These are phyloP conservation scores for Hypericum perforatum DNA, from an alignment of 345 rosid species.

Conservation along the genomic window DNA sequence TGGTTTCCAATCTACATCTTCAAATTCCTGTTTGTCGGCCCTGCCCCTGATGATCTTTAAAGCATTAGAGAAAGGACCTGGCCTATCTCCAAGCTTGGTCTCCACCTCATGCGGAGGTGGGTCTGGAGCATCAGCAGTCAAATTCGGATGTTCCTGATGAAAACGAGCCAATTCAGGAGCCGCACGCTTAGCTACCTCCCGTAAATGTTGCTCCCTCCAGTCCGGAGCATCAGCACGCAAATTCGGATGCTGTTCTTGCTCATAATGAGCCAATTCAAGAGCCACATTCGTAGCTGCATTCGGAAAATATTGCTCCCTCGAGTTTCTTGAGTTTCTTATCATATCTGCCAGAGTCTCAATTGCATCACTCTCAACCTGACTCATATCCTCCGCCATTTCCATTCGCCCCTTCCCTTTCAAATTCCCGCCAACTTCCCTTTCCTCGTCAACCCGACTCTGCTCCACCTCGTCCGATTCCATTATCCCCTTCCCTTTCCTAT, in stretches of 20 bases:
- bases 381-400: too few species aligned
- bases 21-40: conserved; percentile 19
- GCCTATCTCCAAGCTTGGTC: conserved; percentile 62
- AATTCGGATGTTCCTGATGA: conserved; percentile 19
- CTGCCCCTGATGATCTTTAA: conserved; percentile 82
- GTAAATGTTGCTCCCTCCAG: too few species aligned
- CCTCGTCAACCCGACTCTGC: too few species aligned
- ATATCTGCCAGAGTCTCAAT: too few species aligned
- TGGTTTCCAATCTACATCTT: conserved; percentile 53
- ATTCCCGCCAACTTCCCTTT: too few species aligned
- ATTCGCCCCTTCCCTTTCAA: too few species aligned
- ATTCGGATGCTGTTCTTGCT: conserved; percentile 11
- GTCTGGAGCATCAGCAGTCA: conserved; percentile 18
- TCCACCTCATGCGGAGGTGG: conserved; percentile 16
- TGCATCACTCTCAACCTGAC: too few species aligned
- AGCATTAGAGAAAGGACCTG: conserved; percentile 95
- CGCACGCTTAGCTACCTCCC: conserved; percentile 48
- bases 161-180: conserved; percentile 73
- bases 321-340: too few species aligned
- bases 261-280: too few species aligned
- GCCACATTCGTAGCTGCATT: conserved; percentile 2
- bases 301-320: conserved; percentile 15
- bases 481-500: too few species aligned
- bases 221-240: conserved; percentile 18
- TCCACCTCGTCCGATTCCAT: too few species aligned